A percentile compares a stretch with the other conserved stretches of the same genome.
phyloP scores from a whole-genome alignment of 768 basidiomycete genomes.

The Clavulina sp. region DNA sequence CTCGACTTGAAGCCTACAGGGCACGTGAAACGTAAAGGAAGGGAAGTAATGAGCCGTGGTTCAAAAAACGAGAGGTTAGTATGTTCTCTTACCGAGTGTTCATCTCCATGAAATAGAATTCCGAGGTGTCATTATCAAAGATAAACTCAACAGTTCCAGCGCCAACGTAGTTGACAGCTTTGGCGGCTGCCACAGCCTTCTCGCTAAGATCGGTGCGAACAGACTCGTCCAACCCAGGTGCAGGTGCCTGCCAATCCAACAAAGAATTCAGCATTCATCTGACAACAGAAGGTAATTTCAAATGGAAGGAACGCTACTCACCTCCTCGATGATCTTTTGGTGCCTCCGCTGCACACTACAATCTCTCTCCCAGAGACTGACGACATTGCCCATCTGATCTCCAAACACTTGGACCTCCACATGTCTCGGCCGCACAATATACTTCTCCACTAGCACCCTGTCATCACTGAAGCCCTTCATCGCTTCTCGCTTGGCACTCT shows the following conservation, averaged over 20 bases:
- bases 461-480: conserved; percentile 76
- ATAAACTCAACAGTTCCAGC: conserved; percentile 96
- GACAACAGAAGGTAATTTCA: neutral
- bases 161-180: conserved; percentile 79
- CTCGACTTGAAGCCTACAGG: conserved; percentile 45
- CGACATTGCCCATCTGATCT: conserved; percentile 56
- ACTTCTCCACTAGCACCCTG: conserved; percentile 76
- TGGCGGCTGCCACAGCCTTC: conserved; percentile 85
- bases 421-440: conserved; percentile 70
- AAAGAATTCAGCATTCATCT: neutral
- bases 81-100: conserved; percentile 20
- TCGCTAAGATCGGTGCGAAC: conserved; percentile 63
- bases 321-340: conserved; percentile 92
- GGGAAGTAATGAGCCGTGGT: neutral
- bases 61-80: neutral
- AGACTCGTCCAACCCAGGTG: conserved; percentile 67
- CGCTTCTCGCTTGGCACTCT: conserved; percentile 80
- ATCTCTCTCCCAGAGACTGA: conserved; percentile 94
- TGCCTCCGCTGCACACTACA: conserved; percentile 84
- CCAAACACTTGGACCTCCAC: conserved; percentile 94
- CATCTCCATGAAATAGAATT: conserved; percentile 97
- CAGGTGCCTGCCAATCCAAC: conserved; percentile 48
- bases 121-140: conserved; percentile 74
- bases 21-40: neutral
- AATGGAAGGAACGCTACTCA: conserved; percentile 14